Evolutionary conservation across 306 rosid genomes (phyloP).

Genomic region (Neltuma alba): DNA sequence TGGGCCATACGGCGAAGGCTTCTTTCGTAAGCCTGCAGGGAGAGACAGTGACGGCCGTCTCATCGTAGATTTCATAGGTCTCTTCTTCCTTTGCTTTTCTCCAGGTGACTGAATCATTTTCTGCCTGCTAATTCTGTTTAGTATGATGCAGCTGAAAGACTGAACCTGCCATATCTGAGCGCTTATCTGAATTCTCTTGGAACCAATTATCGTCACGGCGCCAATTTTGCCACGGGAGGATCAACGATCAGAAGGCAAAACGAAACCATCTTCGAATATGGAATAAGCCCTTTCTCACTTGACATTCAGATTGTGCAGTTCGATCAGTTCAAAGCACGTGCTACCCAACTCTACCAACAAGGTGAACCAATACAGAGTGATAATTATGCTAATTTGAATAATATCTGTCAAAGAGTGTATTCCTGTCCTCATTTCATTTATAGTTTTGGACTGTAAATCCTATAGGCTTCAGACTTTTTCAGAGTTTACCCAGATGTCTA

Average conservation of each 20-base stretch:
- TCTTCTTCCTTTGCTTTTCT: not conserved
- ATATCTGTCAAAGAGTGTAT: not conserved
- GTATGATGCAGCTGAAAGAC: slow-evolving; percentile 61
- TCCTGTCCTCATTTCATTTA: slow-evolving; percentile 20
- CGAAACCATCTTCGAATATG: slow-evolving; percentile 80
- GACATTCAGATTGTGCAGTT: slow-evolving; percentile 78
- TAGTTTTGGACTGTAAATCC: not conserved
- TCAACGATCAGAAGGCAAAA: slow-evolving; percentile 84
- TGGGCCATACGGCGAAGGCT: slow-evolving; percentile 72
- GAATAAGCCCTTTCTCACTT: slow-evolving; percentile 85
- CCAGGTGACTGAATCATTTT: no score
- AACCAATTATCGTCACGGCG: slow-evolving; percentile 78
- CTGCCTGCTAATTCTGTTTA: not conserved
- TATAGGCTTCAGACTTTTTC: not conserved
- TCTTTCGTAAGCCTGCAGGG: slow-evolving; percentile 72
- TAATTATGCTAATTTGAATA: not conserved
- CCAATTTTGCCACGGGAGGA: slow-evolving; percentile 95
- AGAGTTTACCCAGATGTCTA: not conserved
- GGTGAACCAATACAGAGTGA: slow-evolving; percentile 45
- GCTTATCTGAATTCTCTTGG: slow-evolving; percentile 93
- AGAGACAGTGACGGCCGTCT: slow-evolving; percentile 90
- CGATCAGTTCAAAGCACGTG: slow-evolving; percentile 67
- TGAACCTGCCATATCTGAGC: slow-evolving; percentile 77
- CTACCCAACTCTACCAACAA: slow-evolving; percentile 62
- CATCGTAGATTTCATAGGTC: slow-evolving; percentile 84